Conservation (phyloP, 805 yeast genomes). For the Starmerella tilneyi region DNA sequence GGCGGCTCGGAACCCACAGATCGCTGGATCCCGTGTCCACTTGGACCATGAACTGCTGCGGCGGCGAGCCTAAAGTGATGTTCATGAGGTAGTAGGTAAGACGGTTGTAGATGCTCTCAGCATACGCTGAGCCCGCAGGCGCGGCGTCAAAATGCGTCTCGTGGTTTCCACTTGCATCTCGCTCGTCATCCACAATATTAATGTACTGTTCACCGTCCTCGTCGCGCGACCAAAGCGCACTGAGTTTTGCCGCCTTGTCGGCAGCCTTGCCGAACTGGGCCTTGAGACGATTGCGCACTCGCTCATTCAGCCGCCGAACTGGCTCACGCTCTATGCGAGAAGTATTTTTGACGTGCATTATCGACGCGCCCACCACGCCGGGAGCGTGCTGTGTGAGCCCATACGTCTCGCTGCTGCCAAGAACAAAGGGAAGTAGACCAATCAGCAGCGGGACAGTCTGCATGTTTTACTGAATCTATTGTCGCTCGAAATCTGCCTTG, state of each 20-base stretch:
- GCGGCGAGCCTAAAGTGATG: slow-evolving; percentile 41
- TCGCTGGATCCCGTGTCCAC: slow-evolving; percentile 63
- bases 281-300: background rate
- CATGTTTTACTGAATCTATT: too few species aligned
- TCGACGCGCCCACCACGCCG: slow-evolving; percentile 18
- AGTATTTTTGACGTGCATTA: slow-evolving; percentile 11
- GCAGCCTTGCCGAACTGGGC: slow-evolving; percentile 3
- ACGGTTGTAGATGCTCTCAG: slow-evolving; percentile 23
- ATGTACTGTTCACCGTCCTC: background rate
- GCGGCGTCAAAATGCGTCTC: background rate
- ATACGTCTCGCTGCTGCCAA: background rate
- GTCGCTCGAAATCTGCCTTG: too few species aligned
- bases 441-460: background rate
- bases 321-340: background rate
- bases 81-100: slow-evolving; percentile 30
- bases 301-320: slow-evolving; percentile 11
- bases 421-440: background rate
- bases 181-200: background rate
- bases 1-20: slow-evolving; percentile 25
- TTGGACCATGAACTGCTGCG: slow-evolving; percentile 44
- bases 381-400: slow-evolving; percentile 8
- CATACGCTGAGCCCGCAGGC: background rate
- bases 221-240: slow-evolving; percentile 5
- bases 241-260: background rate
- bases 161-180: background rate